phyloP scores from a whole-genome alignment of 176 grass and related monocot genomes.

The Oryza punctata region DNA sequence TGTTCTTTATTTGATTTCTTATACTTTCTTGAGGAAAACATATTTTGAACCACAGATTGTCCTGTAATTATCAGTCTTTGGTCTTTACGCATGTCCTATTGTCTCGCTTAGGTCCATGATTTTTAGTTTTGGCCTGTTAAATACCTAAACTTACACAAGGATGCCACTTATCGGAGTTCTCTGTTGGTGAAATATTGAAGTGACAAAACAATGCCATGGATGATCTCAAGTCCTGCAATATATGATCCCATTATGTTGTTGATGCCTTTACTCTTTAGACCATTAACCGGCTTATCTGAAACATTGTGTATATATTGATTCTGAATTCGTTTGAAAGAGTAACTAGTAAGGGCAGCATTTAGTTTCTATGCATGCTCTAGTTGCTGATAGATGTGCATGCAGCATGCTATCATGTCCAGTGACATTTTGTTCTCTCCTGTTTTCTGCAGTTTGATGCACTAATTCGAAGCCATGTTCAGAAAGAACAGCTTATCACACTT shows the following conservation, averaged over 20 bases:
- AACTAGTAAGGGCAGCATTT: slow-evolving; percentile 19
- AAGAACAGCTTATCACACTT: slow-evolving; percentile 74
- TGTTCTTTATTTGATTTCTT: slow-evolving; percentile 29
- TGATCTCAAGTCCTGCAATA: not conserved
- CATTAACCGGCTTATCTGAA: not conserved
- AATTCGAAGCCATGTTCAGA: slow-evolving; percentile 61
- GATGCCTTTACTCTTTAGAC: slow-evolving; percentile 14
- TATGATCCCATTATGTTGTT: slow-evolving; percentile 24
- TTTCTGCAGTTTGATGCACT: slow-evolving; percentile 81
- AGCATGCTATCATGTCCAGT: not conserved
- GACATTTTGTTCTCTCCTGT: not conserved
- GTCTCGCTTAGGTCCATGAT: not conserved
- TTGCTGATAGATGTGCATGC: slow-evolving; percentile 19
- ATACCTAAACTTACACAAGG: not conserved
- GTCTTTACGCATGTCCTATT: slow-evolving; percentile 13
- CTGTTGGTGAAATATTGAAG: not conserved
- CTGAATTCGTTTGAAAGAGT: slow-evolving; percentile 22
- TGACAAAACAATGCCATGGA: not conserved
- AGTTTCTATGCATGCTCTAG: slow-evolving; percentile 10
- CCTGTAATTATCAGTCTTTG: slow-evolving; percentile 6
- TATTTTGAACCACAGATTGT: not conserved
- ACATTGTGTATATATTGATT: slow-evolving; percentile 4
- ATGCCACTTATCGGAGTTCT: not conserved
- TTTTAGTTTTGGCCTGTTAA: not conserved
- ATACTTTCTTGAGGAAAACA: not conserved